A percentile compares a stretch with the other conserved stretches of the same genome.
Conservation (phyloP, 108 stramenopile genomes). For the Cyclostephanos invisitatus region DNA sequence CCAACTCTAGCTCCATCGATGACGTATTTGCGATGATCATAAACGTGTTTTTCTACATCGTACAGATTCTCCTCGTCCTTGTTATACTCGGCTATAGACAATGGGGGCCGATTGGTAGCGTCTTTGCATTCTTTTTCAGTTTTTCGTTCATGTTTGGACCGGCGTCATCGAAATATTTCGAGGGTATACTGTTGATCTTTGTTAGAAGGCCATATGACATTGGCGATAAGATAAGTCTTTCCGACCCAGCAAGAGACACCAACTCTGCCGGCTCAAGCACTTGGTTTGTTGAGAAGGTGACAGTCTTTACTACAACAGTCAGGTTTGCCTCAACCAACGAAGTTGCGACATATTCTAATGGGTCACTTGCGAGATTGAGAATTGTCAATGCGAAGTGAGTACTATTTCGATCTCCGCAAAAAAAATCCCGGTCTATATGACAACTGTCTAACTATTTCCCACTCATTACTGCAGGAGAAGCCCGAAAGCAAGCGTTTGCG, state of each 20-base stretch:
- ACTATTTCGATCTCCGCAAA: neutral
- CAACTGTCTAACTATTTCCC: slow-evolving; percentile 10
- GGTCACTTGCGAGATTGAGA: slow-evolving; percentile 33
- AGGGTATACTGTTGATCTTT: slow-evolving; percentile 65
- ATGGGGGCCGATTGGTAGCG: slow-evolving; percentile 50
- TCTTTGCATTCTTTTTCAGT: slow-evolving; percentile 54
- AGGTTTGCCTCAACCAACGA: slow-evolving; percentile 53
- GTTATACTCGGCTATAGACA: slow-evolving; percentile 44
- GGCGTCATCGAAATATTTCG: slow-evolving; percentile 59
- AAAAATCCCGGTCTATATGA: slow-evolving; percentile 1
- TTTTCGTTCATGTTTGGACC: slow-evolving; percentile 67
- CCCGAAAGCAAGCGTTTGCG: slow-evolving; percentile 19
- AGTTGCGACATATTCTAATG: slow-evolving; percentile 48
- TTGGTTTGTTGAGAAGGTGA: slow-evolving; percentile 51
- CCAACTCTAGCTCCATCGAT: slow-evolving; percentile 53
- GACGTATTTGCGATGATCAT: slow-evolving; percentile 60
- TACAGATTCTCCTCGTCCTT: slow-evolving; percentile 50
- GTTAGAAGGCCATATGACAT: slow-evolving; percentile 68
- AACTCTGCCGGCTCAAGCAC: slow-evolving; percentile 45
- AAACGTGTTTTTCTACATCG: slow-evolving; percentile 56
- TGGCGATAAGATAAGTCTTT: slow-evolving; percentile 64
- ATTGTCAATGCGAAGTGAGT: slow-evolving; percentile 36
- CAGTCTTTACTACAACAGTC: slow-evolving; percentile 58
- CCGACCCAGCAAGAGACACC: slow-evolving; percentile 46
- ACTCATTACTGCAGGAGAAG: slow-evolving; percentile 1